Conservation (phyloP, 768 basidiomycete genomes). For the Xerocomellus chrysenteron region DNA sequence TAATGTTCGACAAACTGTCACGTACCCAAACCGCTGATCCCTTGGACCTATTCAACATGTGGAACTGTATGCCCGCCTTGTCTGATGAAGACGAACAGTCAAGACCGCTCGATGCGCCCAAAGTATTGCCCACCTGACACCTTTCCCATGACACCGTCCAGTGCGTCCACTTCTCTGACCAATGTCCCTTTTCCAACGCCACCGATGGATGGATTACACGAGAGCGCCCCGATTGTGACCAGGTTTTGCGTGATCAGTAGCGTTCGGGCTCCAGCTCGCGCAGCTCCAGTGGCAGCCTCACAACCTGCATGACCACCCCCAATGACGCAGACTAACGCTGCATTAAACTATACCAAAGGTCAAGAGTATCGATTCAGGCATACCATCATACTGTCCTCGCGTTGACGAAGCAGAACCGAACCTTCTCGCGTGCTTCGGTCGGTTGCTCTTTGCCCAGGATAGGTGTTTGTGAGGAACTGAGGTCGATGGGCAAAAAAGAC, state of each 20-base stretch:
- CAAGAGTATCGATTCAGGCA: not conserved
- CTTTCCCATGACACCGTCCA: constrained; percentile 83
- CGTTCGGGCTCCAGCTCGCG: constrained; percentile 79
- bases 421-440: not conserved
- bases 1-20: not conserved
- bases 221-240: constrained; percentile 79
- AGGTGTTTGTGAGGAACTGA: not conserved
- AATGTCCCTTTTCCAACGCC: constrained; percentile 91
- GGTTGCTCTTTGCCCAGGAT: not conserved
- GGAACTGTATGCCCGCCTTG: constrained; percentile 86
- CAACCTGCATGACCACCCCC: constrained; percentile 94
- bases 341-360: constrained; percentile 34
- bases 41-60: constrained; percentile 80
- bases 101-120: not conserved
- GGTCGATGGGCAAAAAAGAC: not conserved
- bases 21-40: constrained; percentile 88
- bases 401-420: not conserved
- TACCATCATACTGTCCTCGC: constrained; percentile 27
- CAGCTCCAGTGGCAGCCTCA: constrained; percentile 86
- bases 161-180: constrained; percentile 87
- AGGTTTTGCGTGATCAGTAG: constrained; percentile 79
- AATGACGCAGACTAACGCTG: constrained; percentile 71
- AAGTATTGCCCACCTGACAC: constrained; percentile 60
- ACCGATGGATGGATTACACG: constrained; percentile 91
- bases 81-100: constrained; percentile 43